Evolutionary conservation across 148 eudicot genomes (phyloP).

Genomic region (Mesembryanthemum crystallinum): DNA sequence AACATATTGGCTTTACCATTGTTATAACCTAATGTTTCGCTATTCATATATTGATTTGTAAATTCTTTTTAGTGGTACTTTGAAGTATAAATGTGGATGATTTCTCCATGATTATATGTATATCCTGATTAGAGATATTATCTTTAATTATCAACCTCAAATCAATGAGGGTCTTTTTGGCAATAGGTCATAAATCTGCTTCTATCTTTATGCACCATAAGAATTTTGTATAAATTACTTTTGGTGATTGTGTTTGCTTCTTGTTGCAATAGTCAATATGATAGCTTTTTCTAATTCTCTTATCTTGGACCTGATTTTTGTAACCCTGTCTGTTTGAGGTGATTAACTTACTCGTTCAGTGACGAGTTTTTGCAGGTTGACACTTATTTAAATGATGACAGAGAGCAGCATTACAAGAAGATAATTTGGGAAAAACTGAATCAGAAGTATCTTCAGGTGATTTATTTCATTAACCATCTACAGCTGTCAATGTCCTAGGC

Average conservation of each 20-base stretch:
- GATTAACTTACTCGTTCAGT: background rate
- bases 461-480: background rate
- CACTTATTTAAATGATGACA: conserved; percentile 25
- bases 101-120: background rate
- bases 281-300: background rate
- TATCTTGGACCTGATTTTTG: background rate
- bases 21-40: background rate
- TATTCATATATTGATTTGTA: background rate
- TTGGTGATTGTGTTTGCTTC: background rate
- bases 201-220: background rate
- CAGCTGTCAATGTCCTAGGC: background rate
- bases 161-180: background rate
- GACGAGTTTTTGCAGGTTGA: conserved; percentile 20
- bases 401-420: conserved; percentile 30
- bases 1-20: too few species aligned
- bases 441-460: conserved; percentile 33
- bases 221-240: background rate
- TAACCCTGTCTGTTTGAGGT: background rate
- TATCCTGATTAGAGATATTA: background rate
- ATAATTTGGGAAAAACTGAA: conserved; percentile 37
- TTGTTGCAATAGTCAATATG: background rate
- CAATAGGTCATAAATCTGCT: background rate
- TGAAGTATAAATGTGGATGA: background rate
- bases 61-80: background rate
- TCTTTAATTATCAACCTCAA: background rate